Evolutionary conservation across 495 filamentous ascomycete genomes (phyloP), one percentile per base, ranked within the genome.

Genomic region (Sporormia fimetaria): DNA sequence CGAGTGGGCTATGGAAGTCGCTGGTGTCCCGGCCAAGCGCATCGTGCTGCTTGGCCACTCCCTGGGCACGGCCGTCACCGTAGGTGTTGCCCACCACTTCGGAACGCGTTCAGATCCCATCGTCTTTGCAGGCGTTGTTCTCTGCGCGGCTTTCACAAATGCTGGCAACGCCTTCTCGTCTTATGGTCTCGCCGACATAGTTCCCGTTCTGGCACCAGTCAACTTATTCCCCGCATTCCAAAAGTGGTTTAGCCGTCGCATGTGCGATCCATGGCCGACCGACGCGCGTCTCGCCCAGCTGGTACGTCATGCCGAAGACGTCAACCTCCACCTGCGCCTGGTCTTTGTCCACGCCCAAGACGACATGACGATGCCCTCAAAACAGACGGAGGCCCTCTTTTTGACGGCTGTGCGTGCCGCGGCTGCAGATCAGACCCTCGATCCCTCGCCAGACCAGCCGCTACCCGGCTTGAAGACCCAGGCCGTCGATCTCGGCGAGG

Each of bases 1-100:
- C 68, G 52, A 71, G 75, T 23, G 67, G 66, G 49, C 73, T 69
- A 40, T 78, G 65, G 37, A 49, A 16, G 46, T 41, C 7, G 55
- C 49, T 2, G 29, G 42, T 9, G 35, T 60, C 4, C 37, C 57
- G 4, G 31, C 57, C 8, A 32, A 49, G 4, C 52, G 55, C 2
- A 58, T 60, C 30, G 41, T 60, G 7, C 42, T 58, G 9, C 53
- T 54, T n/a, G 53, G 45, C 3, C 57, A 60, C 32, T 54, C 49
- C 6, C 40, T 60, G 8, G 57, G 57, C 6, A 58, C 57, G 3
- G 57, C 57, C 14, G 55, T 60, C 25, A 44, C 51, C 8, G 42
- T 36, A 5, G 55, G 33, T 2, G 32, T 51, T 18, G 47, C 52
- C 5, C 41, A 54, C 20, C 44, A 47, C 26, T 56, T 45, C 40